Evolutionary conservation across 257 asterid species (phyloP).

Genomic region (Gentiana dahurica): DNA sequence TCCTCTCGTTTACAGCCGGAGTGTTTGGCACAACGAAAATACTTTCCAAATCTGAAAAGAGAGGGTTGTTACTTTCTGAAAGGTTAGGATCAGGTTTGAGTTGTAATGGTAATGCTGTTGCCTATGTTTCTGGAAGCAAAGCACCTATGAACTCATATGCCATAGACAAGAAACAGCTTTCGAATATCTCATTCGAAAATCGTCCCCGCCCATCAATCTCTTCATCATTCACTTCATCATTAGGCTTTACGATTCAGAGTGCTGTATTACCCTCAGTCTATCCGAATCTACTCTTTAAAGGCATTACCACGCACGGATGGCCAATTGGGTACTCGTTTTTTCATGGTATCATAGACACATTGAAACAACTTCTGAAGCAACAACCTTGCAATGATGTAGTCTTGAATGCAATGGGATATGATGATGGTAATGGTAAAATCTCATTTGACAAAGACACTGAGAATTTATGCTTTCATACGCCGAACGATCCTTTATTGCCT

Average conservation of each 20-base stretch:
- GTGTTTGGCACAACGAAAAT: constrained; percentile 46
- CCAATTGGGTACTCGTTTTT: constrained; percentile 18
- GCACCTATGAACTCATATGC: constrained; percentile 41
- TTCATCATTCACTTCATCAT: constrained; percentile 41
- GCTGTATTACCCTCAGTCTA: constrained; percentile 41
- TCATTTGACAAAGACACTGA: constrained; percentile 21
- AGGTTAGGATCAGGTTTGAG: constrained; percentile 43
- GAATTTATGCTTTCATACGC: constrained; percentile 24
- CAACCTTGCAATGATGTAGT: constrained; percentile 23
- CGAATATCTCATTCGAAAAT: constrained; percentile 25
- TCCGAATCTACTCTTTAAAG: constrained; percentile 32
- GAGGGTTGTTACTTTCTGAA: constrained; percentile 35
- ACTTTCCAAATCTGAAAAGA: constrained; percentile 39
- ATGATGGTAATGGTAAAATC: constrained; percentile 30
- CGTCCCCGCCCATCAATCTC: constrained; percentile 60
- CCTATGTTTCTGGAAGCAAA: constrained; percentile 34
- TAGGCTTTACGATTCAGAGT: constrained; percentile 41
- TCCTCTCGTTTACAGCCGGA: constrained; percentile 31
- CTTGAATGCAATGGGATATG: constrained; percentile 41
- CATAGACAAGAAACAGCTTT: constrained; percentile 20
- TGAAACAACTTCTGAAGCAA: constrained; percentile 14
- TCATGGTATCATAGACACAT: constrained; percentile 14
- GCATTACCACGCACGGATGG: constrained; percentile 28
- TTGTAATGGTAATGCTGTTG: constrained; percentile 49
- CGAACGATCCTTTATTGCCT: constrained; percentile 36